Conservation (phyloP, 805 yeast genomes). For the Spencermartinsiella europaea region DNA sequence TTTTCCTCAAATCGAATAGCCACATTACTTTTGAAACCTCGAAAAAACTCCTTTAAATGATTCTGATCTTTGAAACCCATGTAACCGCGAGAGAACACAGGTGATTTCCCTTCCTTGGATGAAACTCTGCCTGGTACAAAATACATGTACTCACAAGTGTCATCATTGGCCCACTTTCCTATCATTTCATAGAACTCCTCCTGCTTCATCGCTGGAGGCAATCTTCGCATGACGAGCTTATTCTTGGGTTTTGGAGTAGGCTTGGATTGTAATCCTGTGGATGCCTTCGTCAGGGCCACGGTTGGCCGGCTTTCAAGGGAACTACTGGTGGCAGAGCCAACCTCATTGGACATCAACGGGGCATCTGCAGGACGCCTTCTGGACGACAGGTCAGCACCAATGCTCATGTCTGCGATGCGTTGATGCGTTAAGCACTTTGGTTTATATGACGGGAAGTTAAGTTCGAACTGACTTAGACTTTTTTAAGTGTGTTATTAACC, state of each 20-base stretch:
- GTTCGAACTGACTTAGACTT: no score
- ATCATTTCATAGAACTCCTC: conserved; percentile 31
- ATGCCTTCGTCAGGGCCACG: no score
- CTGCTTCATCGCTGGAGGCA: neutral
- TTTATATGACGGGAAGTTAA: no score
- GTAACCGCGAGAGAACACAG: conserved; percentile 42
- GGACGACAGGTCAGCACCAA: neutral
- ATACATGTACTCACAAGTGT: conserved; percentile 19
- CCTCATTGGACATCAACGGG: no score
- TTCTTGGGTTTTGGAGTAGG: neutral
- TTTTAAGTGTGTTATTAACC: no score
- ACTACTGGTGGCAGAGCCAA: no score
- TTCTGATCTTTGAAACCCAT: conserved; percentile 34
- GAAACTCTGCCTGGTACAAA: conserved; percentile 29
- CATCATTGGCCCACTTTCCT: conserved; percentile 20
- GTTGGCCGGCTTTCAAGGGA: no score
- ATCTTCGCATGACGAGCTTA: neutral
- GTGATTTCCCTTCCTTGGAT: conserved; percentile 29
- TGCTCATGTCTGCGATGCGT: no score
- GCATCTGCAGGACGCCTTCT: no score
- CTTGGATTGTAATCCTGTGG: no score
- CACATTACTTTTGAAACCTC: conserved; percentile 26
- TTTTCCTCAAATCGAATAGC: conserved; percentile 12
- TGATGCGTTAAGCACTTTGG: no score
- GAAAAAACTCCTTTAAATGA: conserved; percentile 30